Evolutionary conservation across 73 alveolate species (phyloP).

Genomic region (Paramecium primaurelia): DNA sequence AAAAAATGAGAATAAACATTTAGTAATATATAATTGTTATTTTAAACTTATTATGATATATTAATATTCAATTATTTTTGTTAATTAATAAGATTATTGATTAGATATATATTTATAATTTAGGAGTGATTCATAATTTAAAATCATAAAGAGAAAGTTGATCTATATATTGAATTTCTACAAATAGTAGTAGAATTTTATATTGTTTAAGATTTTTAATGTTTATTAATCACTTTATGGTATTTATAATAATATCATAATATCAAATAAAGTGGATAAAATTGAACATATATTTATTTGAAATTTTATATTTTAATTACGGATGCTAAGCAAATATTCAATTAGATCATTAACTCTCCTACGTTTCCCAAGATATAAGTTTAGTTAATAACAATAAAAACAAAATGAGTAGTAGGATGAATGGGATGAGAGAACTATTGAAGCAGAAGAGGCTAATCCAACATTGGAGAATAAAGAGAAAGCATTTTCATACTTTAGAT

Average conservation of each 20-base stretch:
- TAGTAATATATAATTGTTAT: not conserved
- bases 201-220: not conserved
- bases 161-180: not conserved
- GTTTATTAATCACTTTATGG: not conserved
- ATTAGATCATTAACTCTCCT: not conserved
- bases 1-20: conserved; percentile 37
- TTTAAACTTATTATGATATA: not conserved
- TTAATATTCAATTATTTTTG: not conserved
- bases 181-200: not conserved
- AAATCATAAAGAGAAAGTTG: too few relatives aligned
- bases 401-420: not conserved
- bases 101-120: too few relatives aligned
- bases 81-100: too few relatives aligned
- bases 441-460: conserved; percentile 35
- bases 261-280: not conserved
- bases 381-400: not conserved
- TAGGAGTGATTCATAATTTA: too few relatives aligned
- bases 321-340: conserved; percentile 28
- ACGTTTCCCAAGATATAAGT: not conserved
- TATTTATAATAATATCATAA: not conserved
- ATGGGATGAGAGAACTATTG: not conserved
- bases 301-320: not conserved
- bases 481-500: conserved; percentile 19
- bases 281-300: conserved; percentile 14
- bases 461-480: not conserved